These are phyloP conservation scores for Suillus variegatus DNA, from an alignment of 768 basidiomycete genomes.

Conservation along the genomic window DNA sequence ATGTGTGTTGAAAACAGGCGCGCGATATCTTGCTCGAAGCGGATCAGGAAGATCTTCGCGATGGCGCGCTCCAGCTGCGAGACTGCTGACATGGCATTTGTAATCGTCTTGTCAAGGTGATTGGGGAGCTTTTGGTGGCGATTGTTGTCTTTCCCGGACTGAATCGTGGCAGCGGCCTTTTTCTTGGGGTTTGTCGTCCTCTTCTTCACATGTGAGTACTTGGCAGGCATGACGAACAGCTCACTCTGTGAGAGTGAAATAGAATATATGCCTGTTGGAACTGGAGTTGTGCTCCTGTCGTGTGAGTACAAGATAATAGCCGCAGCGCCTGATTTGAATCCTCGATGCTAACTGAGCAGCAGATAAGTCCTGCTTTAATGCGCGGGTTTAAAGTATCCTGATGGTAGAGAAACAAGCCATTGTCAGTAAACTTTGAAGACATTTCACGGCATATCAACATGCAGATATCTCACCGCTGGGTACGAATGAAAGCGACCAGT, in stretches of 20 bases:
- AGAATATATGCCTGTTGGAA: background rate
- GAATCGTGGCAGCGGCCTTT: conserved; percentile 39
- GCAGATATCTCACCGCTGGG: conserved; percentile 3
- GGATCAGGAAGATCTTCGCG: conserved; percentile 63
- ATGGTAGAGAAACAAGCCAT: background rate
- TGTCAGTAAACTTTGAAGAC: background rate
- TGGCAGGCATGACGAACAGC: conserved; percentile 54
- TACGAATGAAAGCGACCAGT: conserved; percentile 5
- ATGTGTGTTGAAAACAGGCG: conserved; percentile 73
- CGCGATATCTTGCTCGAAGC: conserved; percentile 75
- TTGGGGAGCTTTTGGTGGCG: conserved; percentile 41
- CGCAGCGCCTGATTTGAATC: conserved; percentile 14
- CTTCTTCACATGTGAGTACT: conserved; percentile 78
- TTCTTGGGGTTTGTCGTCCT: conserved; percentile 48
- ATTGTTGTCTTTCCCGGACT: conserved; percentile 30
- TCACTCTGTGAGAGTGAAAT: background rate
- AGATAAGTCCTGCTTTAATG: background rate
- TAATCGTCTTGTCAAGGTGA: conserved; percentile 55
- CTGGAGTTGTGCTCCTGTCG: background rate
- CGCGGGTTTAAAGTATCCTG: conserved; percentile 6
- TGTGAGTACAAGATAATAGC: background rate
- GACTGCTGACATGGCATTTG: conserved; percentile 59
- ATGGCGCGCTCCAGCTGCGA: conserved; percentile 70
- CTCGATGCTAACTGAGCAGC: conserved; percentile 11
- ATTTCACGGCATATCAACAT: background rate